Evolutionary conservation across 768 basidiomycete species (phyloP), one percentile per base, ranked within the genome.

Genomic region (Daedalea quercina): DNA sequence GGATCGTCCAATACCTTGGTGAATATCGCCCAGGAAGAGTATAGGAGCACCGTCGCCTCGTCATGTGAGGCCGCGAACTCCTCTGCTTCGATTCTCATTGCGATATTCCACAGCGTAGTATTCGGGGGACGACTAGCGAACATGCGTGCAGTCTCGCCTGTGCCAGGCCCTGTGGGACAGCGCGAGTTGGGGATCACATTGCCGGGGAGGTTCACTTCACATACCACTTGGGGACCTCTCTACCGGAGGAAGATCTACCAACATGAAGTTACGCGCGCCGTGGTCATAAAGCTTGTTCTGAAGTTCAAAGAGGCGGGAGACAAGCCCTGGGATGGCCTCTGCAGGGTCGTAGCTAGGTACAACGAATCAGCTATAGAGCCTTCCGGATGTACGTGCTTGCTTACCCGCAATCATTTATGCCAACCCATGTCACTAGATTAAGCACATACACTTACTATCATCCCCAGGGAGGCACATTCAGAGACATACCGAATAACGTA

Each of bases 331-430:
- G 8, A 57, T 44, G 1, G 25, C 23, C 13, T 45, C 49, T 41
- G 22, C 33, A 22, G 1, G 31, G 1, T 15, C 43, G 50, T 35
- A 56, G 9, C 15, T 35, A 31, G 6, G 28, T 31, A 31, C 6
- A 31, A 13, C 33, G 25, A 7, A 7, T n/a, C 11, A 35, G 12
- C 35, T 7, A 20, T 1, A 6, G 28, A 20, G 11, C 9, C 25
- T 9, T 8, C 24, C 11, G 9, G 11, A 15, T 8, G 23, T 24
- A n/a, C 9, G 13, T 4, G 15, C 22, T 2, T n/a, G 55, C 73
- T 46, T 63, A 80, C 79, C 71, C 77, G 71, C 77, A 76, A 65
- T 85, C 84, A 53, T 86, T 86, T 53, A 85, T 84, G 3, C 84
- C 84, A 48, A 83, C 69, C 80, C 81, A 85, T 2, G 78, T 81